Evolutionary conservation across 1,284 basidiomycete species (phyloP).

Genomic region (Heterobasidion irregulare): DNA sequence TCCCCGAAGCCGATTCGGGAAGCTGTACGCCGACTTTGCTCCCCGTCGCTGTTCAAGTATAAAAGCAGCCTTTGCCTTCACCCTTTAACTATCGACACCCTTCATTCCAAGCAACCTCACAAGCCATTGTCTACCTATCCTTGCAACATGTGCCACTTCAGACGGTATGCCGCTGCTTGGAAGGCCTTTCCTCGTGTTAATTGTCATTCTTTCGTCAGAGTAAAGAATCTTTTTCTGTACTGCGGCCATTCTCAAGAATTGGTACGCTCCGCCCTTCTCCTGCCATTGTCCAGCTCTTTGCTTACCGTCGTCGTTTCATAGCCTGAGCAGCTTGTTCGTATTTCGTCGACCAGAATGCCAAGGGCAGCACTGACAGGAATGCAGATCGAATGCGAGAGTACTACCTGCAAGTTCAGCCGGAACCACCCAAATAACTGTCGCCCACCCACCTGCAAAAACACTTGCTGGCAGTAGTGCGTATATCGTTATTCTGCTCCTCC

Average conservation of each 20-base stretch:
- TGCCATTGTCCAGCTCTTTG: background rate
- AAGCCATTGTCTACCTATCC: background rate
- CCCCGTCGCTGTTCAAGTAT: background rate
- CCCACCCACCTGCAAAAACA: slow-evolving; percentile 25
- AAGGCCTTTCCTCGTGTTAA: background rate
- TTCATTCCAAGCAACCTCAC: slow-evolving; percentile 1
- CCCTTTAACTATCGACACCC: slow-evolving; percentile 1
- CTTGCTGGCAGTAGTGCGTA: slow-evolving; percentile 43
- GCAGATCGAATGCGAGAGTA: slow-evolving; percentile 31
- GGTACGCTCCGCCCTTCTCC: slow-evolving; percentile 18
- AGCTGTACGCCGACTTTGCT: background rate
- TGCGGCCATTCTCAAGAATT: slow-evolving; percentile 30
- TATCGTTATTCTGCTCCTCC: slow-evolving; percentile 3
- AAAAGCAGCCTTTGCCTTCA: background rate
- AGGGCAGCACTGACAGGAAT: background rate
- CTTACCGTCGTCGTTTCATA: background rate
- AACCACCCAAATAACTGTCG: slow-evolving; percentile 35
- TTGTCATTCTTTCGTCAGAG: slow-evolving; percentile 17
- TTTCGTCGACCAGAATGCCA: background rate
- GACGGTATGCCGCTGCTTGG: slow-evolving; percentile 23
- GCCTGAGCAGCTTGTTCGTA: slow-evolving; percentile 11
- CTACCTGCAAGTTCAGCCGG: slow-evolving; percentile 38
- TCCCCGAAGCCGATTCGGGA: background rate
- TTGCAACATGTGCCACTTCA: slow-evolving; percentile 25
- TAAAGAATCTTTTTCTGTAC: slow-evolving; percentile 31